A percentile compares a stretch with the other conserved stretches of the same genome.
These are phyloP conservation scores for Colletotrichum tanaceti DNA, from an alignment of 2,329 filamentous ascomycete genomes.

Conservation along the genomic window DNA sequence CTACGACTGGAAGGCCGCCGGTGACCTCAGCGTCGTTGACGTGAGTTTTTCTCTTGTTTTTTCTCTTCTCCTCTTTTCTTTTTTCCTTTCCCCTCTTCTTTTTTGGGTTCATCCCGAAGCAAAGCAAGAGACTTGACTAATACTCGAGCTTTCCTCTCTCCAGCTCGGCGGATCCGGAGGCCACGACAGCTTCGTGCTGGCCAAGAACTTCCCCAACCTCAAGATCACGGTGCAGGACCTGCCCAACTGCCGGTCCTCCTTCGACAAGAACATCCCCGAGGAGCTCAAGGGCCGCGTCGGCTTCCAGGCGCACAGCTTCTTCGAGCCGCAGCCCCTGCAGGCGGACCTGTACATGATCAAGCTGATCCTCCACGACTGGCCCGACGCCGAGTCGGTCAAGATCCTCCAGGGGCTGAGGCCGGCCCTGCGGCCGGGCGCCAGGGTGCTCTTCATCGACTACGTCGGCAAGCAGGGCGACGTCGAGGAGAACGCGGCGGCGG, in stretches of 20 bases:
- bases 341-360: constrained; percentile 66
- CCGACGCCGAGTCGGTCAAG: constrained; percentile 55
- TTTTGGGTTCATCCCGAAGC: too few species aligned
- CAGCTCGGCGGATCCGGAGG: constrained; percentile 58
- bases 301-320: constrained; percentile 54
- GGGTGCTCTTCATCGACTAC: constrained; percentile 53
- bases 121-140: constrained; percentile 17
- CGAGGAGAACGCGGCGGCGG: constrained; percentile 40
- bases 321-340: constrained; percentile 51
- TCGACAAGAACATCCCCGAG: constrained; percentile 50
- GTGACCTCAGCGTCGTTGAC: constrained; percentile 54
- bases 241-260: constrained; percentile 50
- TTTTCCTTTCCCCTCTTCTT: too few species aligned
- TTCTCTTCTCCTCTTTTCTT: too few species aligned
- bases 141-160: neutral
- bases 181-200: constrained; percentile 55
- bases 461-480: constrained; percentile 50
- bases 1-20: constrained; percentile 52
- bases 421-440: constrained; percentile 57
- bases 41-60: constrained; percentile 46
- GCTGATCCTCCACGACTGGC: constrained; percentile 67
- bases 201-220: constrained; percentile 55
- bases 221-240: constrained; percentile 60
- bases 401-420: constrained; percentile 58
- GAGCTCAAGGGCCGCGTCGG: constrained; percentile 50